Base-by-base conservation (phyloP, 257 asterid species). In the Solanum chmielewskii region DNA sequence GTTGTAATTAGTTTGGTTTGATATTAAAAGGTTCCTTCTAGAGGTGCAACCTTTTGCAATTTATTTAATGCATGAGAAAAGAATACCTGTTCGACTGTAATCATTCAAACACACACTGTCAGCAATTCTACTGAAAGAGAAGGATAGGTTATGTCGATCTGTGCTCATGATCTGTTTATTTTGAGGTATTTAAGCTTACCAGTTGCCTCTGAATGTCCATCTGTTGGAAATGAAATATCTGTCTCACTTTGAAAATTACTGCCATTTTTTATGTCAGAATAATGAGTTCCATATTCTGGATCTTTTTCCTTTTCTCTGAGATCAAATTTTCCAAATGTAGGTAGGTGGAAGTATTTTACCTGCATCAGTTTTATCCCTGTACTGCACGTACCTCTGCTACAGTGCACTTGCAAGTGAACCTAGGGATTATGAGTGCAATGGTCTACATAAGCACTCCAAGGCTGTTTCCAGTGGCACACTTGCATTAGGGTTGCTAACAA, bases 361-460 rank as follows among this genome's bases (percentile, higher is more conserved):
- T 76, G 90, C 99, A 82, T 94, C 98, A 27, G 98, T 96, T 90
- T 73, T 96, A 88, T 96, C 99, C 60, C 52, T 96, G 88, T 96
- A 96, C 90, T 96, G 99, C 93, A 95, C 94, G 94, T 95, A 96
- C 93, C 99, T 96, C 86, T 94, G 98, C 94, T 96, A 96, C 89
- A 94, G 96, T 88, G 99, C 98, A 25, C 95, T 96, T 77, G 95
- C 99, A 49, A 96, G 99, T 92, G 99, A 96, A 91, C 99, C 99
- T 44, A 93, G 99, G 91, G 99, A 95, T 83, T 95, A 92, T 33
- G 98, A 92, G 85, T 96, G 99, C 93, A 96, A 95, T 85, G 98
- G 98, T 88, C 96, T 96, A 89, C 99, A 96, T 93, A 96, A 88
- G 91, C 99, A 96, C 86, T 94, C 99, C 20, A 93, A 88, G 89